Base-by-base conservation (phyloP, 2,329 filamentous ascomycete species). In the Beauveria caledonica region DNA sequence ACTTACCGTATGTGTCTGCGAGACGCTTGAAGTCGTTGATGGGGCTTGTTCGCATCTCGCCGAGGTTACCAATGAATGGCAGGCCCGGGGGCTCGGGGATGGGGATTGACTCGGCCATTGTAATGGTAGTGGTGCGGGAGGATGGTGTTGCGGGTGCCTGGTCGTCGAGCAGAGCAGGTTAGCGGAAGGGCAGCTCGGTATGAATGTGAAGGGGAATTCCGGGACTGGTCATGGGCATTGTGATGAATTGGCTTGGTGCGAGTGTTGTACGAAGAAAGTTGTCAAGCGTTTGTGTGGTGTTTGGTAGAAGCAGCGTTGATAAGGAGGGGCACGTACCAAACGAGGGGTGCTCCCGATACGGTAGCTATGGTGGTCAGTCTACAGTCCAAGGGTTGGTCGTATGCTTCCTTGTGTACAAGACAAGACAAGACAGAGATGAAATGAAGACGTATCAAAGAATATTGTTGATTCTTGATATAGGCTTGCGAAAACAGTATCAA, bases 11-110 rank as follows among this genome's bases (percentile, higher is more conserved):
- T 62, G 80, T 83, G 45, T 88, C 81, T 25, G 84, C 82, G 53
- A 90, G 74, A 11, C 80, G 76, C 6, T 72, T 68, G 21, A 89
- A 70, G 25, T 84, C 84, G 23, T 77, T 73, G 2, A 83, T 69
- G 0, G 86, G 82, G n/a, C 80, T 78, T 0, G 78, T 72, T 61
- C 87, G 81, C 63, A 92, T 79, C 64, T 88, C 85, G 58, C 76
- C 74, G 33, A 87, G 68, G 65, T 90, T 88, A 29, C 88, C 87
- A 25, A 90, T 63, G 27, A 90, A 70, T 1, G 86, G 87, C 60
- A 87, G 74, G 3, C 83, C 85, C 58, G 78, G 78, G 27, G 87
- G 87, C 51, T 83, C 80, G 1, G 87, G 86, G 58, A 90, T 87
- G 3, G 80, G 76, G 15, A 74, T 69, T 36, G 65, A 62, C 54